These are phyloP conservation scores for Amesomyces nigricolor DNA, from an alignment of 2,329 filamentous ascomycete genomes.

Conservation along the genomic window DNA sequence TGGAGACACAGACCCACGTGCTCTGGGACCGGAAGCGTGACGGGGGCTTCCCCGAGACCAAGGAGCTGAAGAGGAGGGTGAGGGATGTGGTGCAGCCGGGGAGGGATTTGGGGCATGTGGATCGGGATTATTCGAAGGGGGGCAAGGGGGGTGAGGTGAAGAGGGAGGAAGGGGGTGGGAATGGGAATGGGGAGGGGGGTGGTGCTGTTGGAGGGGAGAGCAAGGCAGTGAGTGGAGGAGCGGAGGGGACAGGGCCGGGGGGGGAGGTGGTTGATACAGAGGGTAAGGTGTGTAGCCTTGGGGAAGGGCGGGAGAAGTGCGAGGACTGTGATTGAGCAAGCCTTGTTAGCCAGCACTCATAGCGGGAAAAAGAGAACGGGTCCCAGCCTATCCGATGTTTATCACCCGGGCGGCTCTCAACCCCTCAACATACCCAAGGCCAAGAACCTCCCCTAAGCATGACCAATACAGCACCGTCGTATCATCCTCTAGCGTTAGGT, in stretches of 20 bases:
- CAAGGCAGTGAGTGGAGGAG: neutral
- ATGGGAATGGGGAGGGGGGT: neutral
- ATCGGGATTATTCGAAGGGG: conserved; percentile 42
- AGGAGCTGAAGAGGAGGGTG: conserved; percentile 79
- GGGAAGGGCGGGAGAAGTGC: conserved; percentile 24
- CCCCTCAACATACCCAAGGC: neutral
- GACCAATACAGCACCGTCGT: no score
- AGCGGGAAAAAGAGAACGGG: neutral
- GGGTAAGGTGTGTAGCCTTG: neutral
- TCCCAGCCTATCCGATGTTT: no score
- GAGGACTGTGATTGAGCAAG: conserved; percentile 34
- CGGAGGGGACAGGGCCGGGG: neutral
- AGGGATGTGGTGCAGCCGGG: conserved; percentile 76
- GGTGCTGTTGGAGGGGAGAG: neutral
- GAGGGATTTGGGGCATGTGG: conserved; percentile 76
- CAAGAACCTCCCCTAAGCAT: no score
- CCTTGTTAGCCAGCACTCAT: no score
- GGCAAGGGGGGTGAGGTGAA: neutral
- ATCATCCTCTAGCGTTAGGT: no score
- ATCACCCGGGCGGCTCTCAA: neutral
- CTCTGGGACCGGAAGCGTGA: conserved; percentile 87
- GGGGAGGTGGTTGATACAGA: neutral
- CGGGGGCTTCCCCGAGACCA: conserved; percentile 90
- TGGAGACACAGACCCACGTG: conserved; percentile 28
- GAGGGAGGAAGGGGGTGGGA: neutral